These are phyloP conservation scores for Chenopodium album DNA, from an alignment of 148 eudicot genomes.

Conservation along the genomic window DNA sequence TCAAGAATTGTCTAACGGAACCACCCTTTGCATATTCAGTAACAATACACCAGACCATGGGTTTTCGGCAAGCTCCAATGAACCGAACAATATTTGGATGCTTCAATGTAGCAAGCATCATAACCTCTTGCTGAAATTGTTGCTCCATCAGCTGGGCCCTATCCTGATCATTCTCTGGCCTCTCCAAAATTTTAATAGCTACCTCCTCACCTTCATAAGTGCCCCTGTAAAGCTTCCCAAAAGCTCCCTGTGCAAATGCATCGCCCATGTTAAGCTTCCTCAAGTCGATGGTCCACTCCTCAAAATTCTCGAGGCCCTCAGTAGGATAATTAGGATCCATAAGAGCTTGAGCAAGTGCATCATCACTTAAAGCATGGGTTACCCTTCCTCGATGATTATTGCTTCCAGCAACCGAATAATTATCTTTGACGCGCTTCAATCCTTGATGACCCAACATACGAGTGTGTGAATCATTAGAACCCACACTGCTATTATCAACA, in stretches of 20 bases:
- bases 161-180: constrained; percentile 86
- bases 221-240: constrained; percentile 93
- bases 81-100: constrained; percentile 95
- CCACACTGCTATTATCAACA: constrained; percentile 87
- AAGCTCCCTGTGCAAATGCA: constrained; percentile 98
- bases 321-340: constrained; percentile 74
- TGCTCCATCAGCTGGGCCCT: constrained; percentile 94
- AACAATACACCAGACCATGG: constrained; percentile 98
- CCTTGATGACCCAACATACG: constrained; percentile 81
- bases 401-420: constrained; percentile 66
- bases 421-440: constrained; percentile 60
- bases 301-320: constrained; percentile 77
- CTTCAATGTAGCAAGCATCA: constrained; percentile 91
- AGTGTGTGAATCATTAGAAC: constrained; percentile 89
- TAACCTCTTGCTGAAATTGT: constrained; percentile 97
- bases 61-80: constrained; percentile 92
- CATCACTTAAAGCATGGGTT: constrained; percentile 79
- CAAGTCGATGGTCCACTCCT: constrained; percentile 94
- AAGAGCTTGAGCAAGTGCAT: constrained; percentile 87
- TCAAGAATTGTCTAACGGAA: constrained; percentile 86
- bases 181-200: constrained; percentile 94
- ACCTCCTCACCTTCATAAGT: constrained; percentile 93
- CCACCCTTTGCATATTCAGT: constrained; percentile 99
- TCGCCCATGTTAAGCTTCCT: constrained; percentile 87
- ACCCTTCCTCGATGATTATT: constrained; percentile 69